Percentiles rank a stretch among this genome's conserved stretches.
Evolutionary conservation across 2,329 filamentous ascomycete species (phyloP).

Genomic region (Neonectria coccinea): DNA sequence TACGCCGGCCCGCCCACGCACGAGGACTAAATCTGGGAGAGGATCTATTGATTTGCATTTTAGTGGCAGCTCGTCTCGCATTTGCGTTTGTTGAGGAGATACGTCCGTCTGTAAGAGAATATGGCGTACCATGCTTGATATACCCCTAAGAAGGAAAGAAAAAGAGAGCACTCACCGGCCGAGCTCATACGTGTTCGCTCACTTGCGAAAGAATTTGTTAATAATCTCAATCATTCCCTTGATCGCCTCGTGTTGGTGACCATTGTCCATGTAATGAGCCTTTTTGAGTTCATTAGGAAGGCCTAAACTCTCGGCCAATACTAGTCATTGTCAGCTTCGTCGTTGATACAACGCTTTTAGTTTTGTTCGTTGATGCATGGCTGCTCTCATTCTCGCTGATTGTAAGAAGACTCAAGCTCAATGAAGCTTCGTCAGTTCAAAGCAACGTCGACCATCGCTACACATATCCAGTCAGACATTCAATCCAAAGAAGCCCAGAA

Average conservation of each 20-base stretch:
- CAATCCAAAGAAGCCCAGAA: too few species aligned
- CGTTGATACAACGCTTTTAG: too few species aligned
- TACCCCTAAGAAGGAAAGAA: conserved; percentile 27
- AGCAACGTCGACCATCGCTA: too few species aligned
- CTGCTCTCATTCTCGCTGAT: too few species aligned
- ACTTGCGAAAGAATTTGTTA: conserved; percentile 16
- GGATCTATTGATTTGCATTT: conserved; percentile 29
- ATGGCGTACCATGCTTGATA: conserved; percentile 30
- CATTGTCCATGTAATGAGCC: too few species aligned
- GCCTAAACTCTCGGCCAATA: background rate
- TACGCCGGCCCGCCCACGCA: conserved; percentile 72
- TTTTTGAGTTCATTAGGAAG: background rate
- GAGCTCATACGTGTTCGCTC: conserved; percentile 9
- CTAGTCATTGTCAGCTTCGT: background rate
- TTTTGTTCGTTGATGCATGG: too few species aligned
- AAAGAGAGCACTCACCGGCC: conserved; percentile 8
- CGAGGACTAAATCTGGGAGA: conserved; percentile 45
- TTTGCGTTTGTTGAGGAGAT: conserved; percentile 21
- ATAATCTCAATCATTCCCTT: conserved; percentile 9
- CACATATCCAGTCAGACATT: too few species aligned
- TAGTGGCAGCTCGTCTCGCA: conserved; percentile 23
- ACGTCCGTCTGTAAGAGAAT: conserved; percentile 8
- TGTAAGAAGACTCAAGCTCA: too few species aligned
- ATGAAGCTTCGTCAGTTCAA: too few species aligned
- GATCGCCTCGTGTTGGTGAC: conserved; percentile 2